Conservation (phyloP, 805 yeast species). For the Saccharomycopsis schoenii region DNA sequence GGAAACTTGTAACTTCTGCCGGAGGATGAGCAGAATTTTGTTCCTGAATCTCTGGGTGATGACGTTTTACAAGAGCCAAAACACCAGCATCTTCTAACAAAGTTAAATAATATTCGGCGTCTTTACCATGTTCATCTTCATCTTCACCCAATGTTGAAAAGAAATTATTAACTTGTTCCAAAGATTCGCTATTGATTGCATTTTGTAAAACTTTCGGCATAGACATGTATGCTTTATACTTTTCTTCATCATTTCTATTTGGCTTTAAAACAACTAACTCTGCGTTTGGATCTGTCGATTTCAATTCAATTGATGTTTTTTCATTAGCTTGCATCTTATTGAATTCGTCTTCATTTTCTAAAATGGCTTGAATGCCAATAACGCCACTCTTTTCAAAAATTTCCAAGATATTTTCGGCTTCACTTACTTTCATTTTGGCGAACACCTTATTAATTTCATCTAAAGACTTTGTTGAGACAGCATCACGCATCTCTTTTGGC, state of each 20-base stretch:
- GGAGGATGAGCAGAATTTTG: neutral
- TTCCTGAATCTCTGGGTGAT: neutral
- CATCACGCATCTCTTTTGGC: slow-evolving; percentile 57
- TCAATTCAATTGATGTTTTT: slow-evolving; percentile 61
- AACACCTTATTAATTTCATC: slow-evolving; percentile 80
- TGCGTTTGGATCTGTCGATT: slow-evolving; percentile 76
- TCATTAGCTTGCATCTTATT: slow-evolving; percentile 25
- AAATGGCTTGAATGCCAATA: slow-evolving; percentile 66
- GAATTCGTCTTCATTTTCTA: slow-evolving; percentile 68
- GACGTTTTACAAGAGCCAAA: slow-evolving; percentile 9
- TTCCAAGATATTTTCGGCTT: slow-evolving; percentile 72
- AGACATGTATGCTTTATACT: slow-evolving; percentile 46
- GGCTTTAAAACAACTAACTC: slow-evolving; percentile 68
- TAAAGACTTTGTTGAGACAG: slow-evolving; percentile 59
- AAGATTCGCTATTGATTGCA: slow-evolving; percentile 60
- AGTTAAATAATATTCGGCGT: slow-evolving; percentile 66
- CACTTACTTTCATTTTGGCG: slow-evolving; percentile 58
- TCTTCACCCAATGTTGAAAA: slow-evolving; percentile 61
- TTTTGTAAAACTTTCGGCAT: slow-evolving; percentile 56
- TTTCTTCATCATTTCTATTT: slow-evolving; percentile 33
- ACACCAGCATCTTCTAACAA: slow-evolving; percentile 72
- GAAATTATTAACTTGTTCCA: slow-evolving; percentile 75
- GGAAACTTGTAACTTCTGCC: neutral
- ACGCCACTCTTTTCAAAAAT: slow-evolving; percentile 72
- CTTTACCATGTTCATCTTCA: slow-evolving; percentile 32